Percentiles rank a stretch among this genome's conserved stretches.
Evolutionary conservation across 345 rosid genomes (phyloP).

Genomic region (Geranium brycei): DNA sequence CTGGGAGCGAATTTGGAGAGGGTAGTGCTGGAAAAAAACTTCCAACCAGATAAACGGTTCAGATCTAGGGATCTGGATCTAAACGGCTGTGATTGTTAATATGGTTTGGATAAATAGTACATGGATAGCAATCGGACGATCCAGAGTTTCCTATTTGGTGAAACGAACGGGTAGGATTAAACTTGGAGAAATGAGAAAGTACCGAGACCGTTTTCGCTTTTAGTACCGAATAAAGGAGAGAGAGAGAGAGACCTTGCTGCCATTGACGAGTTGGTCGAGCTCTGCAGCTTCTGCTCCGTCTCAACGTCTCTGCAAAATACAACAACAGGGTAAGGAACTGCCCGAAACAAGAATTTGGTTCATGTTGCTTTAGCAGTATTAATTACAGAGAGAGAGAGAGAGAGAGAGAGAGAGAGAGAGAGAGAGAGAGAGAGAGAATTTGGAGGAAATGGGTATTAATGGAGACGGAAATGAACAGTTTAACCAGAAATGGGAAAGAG

Average conservation of each 20-base stretch:
- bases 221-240: background rate
- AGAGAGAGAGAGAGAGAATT: too few relatives aligned
- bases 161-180: background rate
- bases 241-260: slow-evolving; percentile 27
- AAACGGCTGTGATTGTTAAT: background rate
- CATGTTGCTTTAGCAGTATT: background rate
- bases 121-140: slow-evolving; percentile 19
- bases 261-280: slow-evolving; percentile 56
- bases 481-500: background rate
- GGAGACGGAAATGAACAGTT: slow-evolving; percentile 4
- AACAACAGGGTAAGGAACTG: background rate
- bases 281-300: slow-evolving; percentile 33
- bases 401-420: background rate
- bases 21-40: slow-evolving; percentile 11
- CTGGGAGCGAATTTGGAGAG: background rate
- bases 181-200: background rate
- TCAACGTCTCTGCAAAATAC: slow-evolving; percentile 33
- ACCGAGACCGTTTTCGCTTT: too few relatives aligned
- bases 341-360: too few relatives aligned
- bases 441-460: background rate
- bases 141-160: slow-evolving; percentile 8
- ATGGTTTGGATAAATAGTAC: too few relatives aligned
- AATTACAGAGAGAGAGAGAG: slow-evolving; percentile 1
- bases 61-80: slow-evolving; percentile 52
- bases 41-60: slow-evolving; percentile 33